Percentiles rank a stretch among this genome's conserved stretches.
These are phyloP conservation scores for Fistulifera solaris DNA, from an alignment of 108 stramenopile species.

Conservation along the genomic window DNA sequence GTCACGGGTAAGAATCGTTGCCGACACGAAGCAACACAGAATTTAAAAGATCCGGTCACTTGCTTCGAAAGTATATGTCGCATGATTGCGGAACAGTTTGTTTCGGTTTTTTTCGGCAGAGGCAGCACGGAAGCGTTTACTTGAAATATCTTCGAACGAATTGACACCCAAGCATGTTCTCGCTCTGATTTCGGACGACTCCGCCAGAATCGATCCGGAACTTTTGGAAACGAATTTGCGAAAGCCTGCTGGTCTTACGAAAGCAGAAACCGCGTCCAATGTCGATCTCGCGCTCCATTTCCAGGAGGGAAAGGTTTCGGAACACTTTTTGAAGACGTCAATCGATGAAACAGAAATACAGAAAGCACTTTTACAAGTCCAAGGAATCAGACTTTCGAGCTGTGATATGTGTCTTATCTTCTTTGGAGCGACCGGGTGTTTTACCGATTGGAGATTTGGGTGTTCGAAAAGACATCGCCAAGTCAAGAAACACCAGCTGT, in stretches of 20 bases:
- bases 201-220: too few relatives aligned
- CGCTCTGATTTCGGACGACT: slow-evolving; percentile 5
- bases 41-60: slow-evolving; percentile 15
- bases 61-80: slow-evolving; percentile 44
- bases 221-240: slow-evolving; percentile 18
- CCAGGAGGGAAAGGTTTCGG: slow-evolving; percentile 16
- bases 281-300: slow-evolving; percentile 31
- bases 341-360: slow-evolving; percentile 12
- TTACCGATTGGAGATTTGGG: slow-evolving; percentile 58
- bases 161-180: slow-evolving; percentile 24
- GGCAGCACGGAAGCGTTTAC: slow-evolving; percentile 26
- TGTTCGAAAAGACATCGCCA: slow-evolving; percentile 43
- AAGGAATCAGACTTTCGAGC: slow-evolving; percentile 57
- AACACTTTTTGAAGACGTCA: slow-evolving; percentile 14
- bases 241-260: slow-evolving; percentile 26
- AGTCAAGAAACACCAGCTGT: slow-evolving; percentile 14
- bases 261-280: slow-evolving; percentile 31
- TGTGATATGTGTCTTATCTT: slow-evolving; percentile 64
- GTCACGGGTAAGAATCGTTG: slow-evolving; percentile 4
- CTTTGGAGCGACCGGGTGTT: slow-evolving; percentile 32
- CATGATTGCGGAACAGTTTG: slow-evolving; percentile 44
- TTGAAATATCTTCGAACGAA: slow-evolving; percentile 2
- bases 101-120: slow-evolving; percentile 33
- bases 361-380: slow-evolving; percentile 27
- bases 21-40: slow-evolving; percentile 12